Evolutionary conservation across 495 filamentous ascomycete species (phyloP), one percentile per base, ranked within the genome.

Genomic region (Penicillium herquei): DNA sequence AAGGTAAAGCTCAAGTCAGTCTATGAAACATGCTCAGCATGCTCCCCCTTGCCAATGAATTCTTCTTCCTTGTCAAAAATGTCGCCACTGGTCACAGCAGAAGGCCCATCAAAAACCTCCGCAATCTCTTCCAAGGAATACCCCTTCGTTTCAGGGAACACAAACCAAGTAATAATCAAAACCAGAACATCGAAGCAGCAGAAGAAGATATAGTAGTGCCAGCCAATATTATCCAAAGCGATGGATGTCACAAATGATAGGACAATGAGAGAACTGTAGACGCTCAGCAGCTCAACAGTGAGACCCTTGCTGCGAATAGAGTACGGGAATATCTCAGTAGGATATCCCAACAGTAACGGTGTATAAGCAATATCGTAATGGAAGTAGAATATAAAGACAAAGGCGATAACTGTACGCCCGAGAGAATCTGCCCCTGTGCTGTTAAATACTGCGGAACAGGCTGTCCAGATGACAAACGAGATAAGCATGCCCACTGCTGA

Each of bases 281-380:
- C 65, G 13, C 56, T 59, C 9, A 61, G 30, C 17, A 70, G 51
- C 9, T 60, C 66, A 44, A 81, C 68, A 71, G 85, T 83, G 66
- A 88, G 77, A 16, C 85, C 84, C 68, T 86, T 89, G 16, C 82
- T 82, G 10, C 85, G 80, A 40, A 87, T 73, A 33, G 79, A 75
- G 73, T 81, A 89, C 0, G 84, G 84, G 11, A 86, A 72, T 33
- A 90, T 80, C 72, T 89, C 86, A 18, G 83, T 72, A 0, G 79
- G 76, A 57, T 86, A 85, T 14, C 82, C 81, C 30, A 85, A 73
- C 14, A 87, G 68, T 43, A 88, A 66, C 34, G 81, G 80, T 0
- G 80, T 83, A 58, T 79, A 82, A 14, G 76, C 81, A 45, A 84
- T 81, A 53, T 81, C 79, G 63, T 84, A 85, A 56, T 73, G 77